A percentile compares a stretch with the other conserved stretches of the same genome.
Conservation (phyloP, 2,329 filamentous ascomycete genomes). For the Neurospora sp. region DNA sequence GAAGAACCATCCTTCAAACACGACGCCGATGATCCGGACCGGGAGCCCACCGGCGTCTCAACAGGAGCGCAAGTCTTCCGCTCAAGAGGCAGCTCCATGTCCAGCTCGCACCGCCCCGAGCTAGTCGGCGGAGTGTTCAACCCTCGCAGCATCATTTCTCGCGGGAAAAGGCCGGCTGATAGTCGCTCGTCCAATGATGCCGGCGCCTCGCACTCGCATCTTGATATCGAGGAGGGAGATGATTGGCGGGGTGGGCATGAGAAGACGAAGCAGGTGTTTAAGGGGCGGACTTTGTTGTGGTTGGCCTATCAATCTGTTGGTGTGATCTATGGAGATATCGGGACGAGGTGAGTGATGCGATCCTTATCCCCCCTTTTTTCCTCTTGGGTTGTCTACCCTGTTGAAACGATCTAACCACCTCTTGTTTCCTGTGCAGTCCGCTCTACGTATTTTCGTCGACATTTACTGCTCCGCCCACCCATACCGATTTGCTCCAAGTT, state of each 20-base stretch:
- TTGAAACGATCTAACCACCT: neutral
- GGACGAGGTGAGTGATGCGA: conserved; percentile 18
- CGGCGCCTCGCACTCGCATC: neutral
- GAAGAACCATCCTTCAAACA: neutral
- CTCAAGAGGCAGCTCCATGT: neutral
- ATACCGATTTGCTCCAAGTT: conserved; percentile 51
- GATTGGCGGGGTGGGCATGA: conserved; percentile 24
- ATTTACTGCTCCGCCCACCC: conserved; percentile 44
- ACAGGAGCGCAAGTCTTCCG: conserved; percentile 3
- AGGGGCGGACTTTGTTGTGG: conserved; percentile 26
- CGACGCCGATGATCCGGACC: neutral
- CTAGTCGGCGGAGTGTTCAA: conserved; percentile 24
- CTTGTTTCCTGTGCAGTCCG: conserved; percentile 24
- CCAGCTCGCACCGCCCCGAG: conserved; percentile 4
- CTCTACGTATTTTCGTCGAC: conserved; percentile 64
- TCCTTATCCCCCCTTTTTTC: neutral
- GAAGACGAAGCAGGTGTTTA: conserved; percentile 28
- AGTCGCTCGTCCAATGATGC: conserved; percentile 12
- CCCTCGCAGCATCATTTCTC: conserved; percentile 20
- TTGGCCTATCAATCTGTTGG: conserved; percentile 27
- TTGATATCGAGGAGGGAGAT: conserved; percentile 23
- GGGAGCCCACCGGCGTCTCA: neutral
- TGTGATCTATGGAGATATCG: conserved; percentile 62
- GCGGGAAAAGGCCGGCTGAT: conserved; percentile 6
- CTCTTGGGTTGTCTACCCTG: conserved; percentile 19